A percentile compares a stretch with the other conserved stretches of the same genome.
These are phyloP conservation scores for Perkinsus chesapeaki DNA, from an alignment of 169 alveolate genomes.

Conservation along the genomic window DNA sequence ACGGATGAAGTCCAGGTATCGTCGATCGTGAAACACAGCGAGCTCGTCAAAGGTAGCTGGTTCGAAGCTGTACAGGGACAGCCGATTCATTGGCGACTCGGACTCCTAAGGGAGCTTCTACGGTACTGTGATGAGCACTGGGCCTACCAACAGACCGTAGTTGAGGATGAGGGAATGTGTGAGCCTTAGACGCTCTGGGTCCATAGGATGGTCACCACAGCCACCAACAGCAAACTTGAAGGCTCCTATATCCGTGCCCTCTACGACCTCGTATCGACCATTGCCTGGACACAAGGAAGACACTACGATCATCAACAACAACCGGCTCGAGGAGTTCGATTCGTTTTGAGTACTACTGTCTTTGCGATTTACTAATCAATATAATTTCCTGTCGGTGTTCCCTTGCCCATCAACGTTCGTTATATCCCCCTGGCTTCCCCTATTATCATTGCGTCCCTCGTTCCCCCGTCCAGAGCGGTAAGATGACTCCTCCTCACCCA, in stretches of 20 bases:
- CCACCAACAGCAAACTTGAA: not conserved
- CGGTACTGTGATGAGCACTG: not conserved
- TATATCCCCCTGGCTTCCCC: too few relatives aligned
- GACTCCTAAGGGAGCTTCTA: not conserved
- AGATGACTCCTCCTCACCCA: not conserved
- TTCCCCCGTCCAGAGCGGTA: too few relatives aligned
- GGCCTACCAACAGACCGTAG: not conserved
- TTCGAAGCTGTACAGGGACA: not conserved
- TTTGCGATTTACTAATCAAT: too few relatives aligned
- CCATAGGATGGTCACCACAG: not conserved
- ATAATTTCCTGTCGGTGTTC: too few relatives aligned
- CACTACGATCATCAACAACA: too few relatives aligned
- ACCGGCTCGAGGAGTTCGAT: too few relatives aligned
- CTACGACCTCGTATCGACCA: not conserved
- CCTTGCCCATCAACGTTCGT: too few relatives aligned
- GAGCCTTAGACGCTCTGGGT: not conserved
- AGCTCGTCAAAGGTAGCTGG: not conserved
- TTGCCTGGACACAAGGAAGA: not conserved
- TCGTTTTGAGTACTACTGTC: too few relatives aligned
- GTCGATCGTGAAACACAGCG: not conserved
- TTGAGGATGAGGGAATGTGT: not conserved
- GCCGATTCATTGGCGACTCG: not conserved
- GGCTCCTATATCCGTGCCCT: not conserved
- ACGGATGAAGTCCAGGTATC: not conserved
- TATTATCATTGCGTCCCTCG: too few relatives aligned